Base-by-base conservation (phyloP, 1,284 basidiomycete species). In the Marasmius oreades region DNA sequence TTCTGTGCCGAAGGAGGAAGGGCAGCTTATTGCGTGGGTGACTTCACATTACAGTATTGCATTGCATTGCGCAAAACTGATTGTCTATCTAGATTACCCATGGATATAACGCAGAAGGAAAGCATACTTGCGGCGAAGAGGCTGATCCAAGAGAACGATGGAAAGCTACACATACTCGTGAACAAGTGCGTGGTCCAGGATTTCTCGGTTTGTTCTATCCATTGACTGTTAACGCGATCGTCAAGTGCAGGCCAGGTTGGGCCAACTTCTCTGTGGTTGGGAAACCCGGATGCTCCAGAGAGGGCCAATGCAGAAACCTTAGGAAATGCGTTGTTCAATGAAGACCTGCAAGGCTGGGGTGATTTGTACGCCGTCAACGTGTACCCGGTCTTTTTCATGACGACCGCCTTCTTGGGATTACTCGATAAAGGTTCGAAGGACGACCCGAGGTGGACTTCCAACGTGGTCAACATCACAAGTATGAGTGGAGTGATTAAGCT, bases 401-500 rank as follows among this genome's bases (percentile, higher is more conserved):
- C 88, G 0, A 81, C 80, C 7, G 89, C 88, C 0, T 90, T 92
- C 71, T 70, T 92, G 42, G 89, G 86, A 5, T 73, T 93, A 22
- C 79, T 93, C 26, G 81, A 82, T 52, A 85, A 84, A 61, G 90
- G 88, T 28, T 83, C 85, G 37, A 74, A 79, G 60, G 85, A 88
- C 33, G 70, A 74, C 20, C 58, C 55, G 7, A 77, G 75, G 5
- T 84, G 79, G 65, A 81, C 80, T 16, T 83, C 87, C 8, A 79
- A 70, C 50, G 82, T 92, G 26, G 80, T 93, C 64, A 91, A 90
- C 68, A 85, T 85, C 61, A 88, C 88, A 1, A 89, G 86, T 47
- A 85, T 93, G 56, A 87, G 85, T 56, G 89, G 88, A 2, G 55
- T 85, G 36, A 76, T 80, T 57, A 89, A 88, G 67, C 60, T 86